Base-by-base conservation (phyloP, 2,329 filamentous ascomycete species). In the Thermomyces lanuginosus region DNA sequence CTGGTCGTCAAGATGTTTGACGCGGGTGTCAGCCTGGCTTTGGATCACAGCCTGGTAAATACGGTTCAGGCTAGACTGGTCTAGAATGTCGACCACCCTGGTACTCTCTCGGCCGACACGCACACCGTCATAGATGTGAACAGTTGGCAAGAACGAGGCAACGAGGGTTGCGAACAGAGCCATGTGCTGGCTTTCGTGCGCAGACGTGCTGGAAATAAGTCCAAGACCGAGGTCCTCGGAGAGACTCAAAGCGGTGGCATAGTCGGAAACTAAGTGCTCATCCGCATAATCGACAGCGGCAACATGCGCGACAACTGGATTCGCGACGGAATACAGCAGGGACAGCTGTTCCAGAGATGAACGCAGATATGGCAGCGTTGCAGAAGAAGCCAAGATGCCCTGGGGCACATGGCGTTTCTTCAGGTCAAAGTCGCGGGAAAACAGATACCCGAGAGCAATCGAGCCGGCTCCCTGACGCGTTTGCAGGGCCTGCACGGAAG, bases 101-200 rank as follows among this genome's bases (percentile, higher is more conserved):
- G 81, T 72, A 11, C 78, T 89, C 57, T 92, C 83, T 27, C 81
- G 67, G 29, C 78, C 78, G 35, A 86, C 73, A 32, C 72, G 76
- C 30, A 92, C 71, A 33, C 83, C 84, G 47, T 92, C 83, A 47
- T 89, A 92, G 39, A 83, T 72, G 51, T 92, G 83, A 15, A 92
- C 64, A 0, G 78, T 80, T n/a, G 83, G 83, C 15, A 86, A 51
- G 8, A 89, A 59, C 23, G 69, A 73, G 11, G 83, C 77, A 34
- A 92, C 61, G 13, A 92, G 58, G 3, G 82, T 92, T 1, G 83
- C 71, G 42, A 92, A 75, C n/a, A 92, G 59, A 5, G 83, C 70
- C 77, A 92, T 92, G 58, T 98, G 89, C 63, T 98, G 89, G 25
- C 78, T 68, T 60, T 98, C 89, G 41, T 91, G 84, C 16, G 79